These are phyloP conservation scores for Cercospora janseana DNA, from an alignment of 2,329 filamentous ascomycete species.

Conservation along the genomic window DNA sequence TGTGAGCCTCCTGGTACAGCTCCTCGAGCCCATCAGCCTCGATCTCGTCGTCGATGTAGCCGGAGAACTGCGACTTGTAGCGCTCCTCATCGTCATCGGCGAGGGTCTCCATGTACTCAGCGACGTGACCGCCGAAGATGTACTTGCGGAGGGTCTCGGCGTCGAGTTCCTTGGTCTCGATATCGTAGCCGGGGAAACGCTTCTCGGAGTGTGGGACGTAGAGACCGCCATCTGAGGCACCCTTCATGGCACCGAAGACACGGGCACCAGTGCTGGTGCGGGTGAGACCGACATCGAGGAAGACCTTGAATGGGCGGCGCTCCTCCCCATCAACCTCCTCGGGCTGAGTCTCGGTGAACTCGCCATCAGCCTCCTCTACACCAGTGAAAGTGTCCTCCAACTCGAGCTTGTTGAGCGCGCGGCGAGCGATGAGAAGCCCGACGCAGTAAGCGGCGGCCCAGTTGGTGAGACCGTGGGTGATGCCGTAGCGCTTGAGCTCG, in stretches of 20 bases:
- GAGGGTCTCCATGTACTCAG: slow-evolving; percentile 99
- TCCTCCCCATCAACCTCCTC: slow-evolving; percentile 81
- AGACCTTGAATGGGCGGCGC: slow-evolving; percentile 98
- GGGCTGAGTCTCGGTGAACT: slow-evolving; percentile 94
- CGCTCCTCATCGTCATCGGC: slow-evolving; percentile 99
- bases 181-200: slow-evolving; percentile 98
- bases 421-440: slow-evolving; percentile 94
- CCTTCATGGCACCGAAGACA: slow-evolving; percentile 99
- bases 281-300: slow-evolving; percentile 95
- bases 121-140: slow-evolving; percentile 97
- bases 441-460: slow-evolving; percentile 97
- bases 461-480: slow-evolving; percentile 99
- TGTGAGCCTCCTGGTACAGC: slow-evolving; percentile 90
- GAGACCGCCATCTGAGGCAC: slow-evolving; percentile 96
- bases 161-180: slow-evolving; percentile 96
- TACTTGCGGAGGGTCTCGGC: slow-evolving; percentile 96
- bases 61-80: slow-evolving; percentile 96
- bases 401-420: slow-evolving; percentile 93
- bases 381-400: slow-evolving; percentile 89
- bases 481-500: slow-evolving; percentile 96
- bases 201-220: slow-evolving; percentile 98
- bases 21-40: slow-evolving; percentile 98
- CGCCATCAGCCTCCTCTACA: slow-evolving; percentile 95
- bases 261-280: slow-evolving; percentile 97
- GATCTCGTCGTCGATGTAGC: slow-evolving; percentile 95